Conservation (phyloP, 106 monocot genomes). For the Dendrobium catenatum region DNA sequence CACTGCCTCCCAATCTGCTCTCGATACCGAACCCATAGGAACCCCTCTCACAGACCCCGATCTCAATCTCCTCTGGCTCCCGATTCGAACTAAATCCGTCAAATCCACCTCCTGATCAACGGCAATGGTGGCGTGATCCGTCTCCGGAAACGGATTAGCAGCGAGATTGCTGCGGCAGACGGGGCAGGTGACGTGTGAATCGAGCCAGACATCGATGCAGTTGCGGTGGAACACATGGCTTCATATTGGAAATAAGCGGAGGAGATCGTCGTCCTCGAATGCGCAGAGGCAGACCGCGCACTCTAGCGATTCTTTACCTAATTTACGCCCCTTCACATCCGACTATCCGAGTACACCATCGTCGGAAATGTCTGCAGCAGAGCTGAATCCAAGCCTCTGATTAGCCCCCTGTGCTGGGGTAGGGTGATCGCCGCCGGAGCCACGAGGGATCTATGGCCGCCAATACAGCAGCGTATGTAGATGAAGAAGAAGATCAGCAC, state of each 20-base stretch:
- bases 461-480: constrained; percentile 14
- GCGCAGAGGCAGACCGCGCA: constrained; percentile 52
- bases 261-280: constrained; percentile 36
- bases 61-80: not conserved
- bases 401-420: not conserved
- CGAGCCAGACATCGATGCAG: constrained; percentile 51
- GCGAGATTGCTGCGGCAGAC: constrained; percentile 44
- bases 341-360: constrained; percentile 21
- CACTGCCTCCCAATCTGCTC: not conserved
- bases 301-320: constrained; percentile 27
- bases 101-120: not conserved
- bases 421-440: not conserved
- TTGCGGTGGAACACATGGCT: constrained; percentile 48
- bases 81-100: not conserved
- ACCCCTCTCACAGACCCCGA: not conserved
- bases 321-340: constrained; percentile 9
- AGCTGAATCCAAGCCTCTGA: constrained; percentile 14
- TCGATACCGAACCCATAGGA: not conserved
- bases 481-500: constrained; percentile 12
- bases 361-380: constrained; percentile 21
- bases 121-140: not conserved
- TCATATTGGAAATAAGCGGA: constrained; percentile 40
- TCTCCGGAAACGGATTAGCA: not conserved
- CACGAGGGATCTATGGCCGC: constrained; percentile 4
- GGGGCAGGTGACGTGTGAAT: constrained; percentile 45